These are phyloP conservation scores for Talaromyces rugulosus DNA, from an alignment of 2,329 filamentous ascomycete genomes.

Conservation along the genomic window DNA sequence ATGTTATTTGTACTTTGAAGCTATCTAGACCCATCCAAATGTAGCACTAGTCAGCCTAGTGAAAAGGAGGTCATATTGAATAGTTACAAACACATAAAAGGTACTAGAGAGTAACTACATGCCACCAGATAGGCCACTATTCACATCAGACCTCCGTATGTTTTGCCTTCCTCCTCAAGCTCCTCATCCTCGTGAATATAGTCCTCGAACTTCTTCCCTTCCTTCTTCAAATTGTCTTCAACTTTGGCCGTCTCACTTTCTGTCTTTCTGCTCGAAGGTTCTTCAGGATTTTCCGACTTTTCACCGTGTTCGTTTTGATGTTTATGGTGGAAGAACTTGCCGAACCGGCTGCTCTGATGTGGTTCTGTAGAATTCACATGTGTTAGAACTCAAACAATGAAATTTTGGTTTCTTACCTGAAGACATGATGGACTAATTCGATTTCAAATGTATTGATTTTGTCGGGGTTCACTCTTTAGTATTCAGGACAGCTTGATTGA, in stretches of 20 bases:
- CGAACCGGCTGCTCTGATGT: background rate
- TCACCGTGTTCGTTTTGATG: background rate
- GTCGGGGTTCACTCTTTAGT: background rate
- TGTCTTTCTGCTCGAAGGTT: background rate
- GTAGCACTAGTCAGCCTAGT: too few species aligned
- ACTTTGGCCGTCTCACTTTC: background rate
- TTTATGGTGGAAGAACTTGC: slow-evolving; percentile 7
- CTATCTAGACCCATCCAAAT: background rate
- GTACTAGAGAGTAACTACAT: background rate
- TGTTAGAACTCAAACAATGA: background rate
- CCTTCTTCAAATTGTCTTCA: background rate
- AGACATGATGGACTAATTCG: background rate
- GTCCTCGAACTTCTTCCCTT: background rate
- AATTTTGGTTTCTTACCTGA: background rate
- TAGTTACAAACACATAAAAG: background rate
- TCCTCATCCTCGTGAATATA: slow-evolving; percentile 9
- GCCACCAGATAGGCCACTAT: background rate
- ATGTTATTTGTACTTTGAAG: background rate
- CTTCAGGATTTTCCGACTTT: background rate
- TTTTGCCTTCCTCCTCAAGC: slow-evolving; percentile 2
- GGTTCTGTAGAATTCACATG: background rate
- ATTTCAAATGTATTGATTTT: background rate
- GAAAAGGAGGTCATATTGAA: background rate
- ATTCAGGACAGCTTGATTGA: background rate
- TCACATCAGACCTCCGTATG: slow-evolving; percentile 8